These are phyloP conservation scores for Solanum aculeatissimum DNA, from an alignment of 305 asterid genomes.

Conservation along the genomic window DNA sequence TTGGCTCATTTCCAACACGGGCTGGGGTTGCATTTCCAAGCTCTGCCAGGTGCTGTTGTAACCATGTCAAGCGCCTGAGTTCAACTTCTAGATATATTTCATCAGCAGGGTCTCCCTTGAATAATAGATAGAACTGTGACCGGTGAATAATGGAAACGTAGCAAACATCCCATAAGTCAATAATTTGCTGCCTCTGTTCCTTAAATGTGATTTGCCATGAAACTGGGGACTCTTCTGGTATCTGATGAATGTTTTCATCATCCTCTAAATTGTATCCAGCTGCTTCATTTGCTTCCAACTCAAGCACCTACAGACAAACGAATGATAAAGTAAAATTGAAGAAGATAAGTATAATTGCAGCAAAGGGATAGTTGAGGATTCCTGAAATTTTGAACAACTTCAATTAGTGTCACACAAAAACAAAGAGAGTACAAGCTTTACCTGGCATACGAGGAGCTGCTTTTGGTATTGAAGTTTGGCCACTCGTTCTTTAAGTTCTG, in stretches of 20 bases:
- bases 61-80: conserved; percentile 88
- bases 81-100: conserved; percentile 94
- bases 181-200: conserved; percentile 83
- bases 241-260: conserved; percentile 29
- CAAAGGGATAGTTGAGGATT: background rate
- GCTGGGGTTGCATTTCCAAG: conserved; percentile 83
- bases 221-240: conserved; percentile 68
- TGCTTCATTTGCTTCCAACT: conserved; percentile 90
- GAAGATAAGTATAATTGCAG: background rate
- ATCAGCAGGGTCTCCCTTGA: conserved; percentile 87
- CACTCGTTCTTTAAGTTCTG: conserved; percentile 95
- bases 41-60: conserved; percentile 77
- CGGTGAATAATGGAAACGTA: conserved; percentile 84
- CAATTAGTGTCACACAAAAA: background rate
- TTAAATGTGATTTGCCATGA: conserved; percentile 58
- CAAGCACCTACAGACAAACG: conserved; percentile 56
- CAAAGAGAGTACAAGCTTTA: background rate
- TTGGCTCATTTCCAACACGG: conserved; percentile 52
- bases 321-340: background rate
- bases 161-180: conserved; percentile 91
- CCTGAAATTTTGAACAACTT: background rate
- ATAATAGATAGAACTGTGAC: conserved; percentile 80
- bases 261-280: conserved; percentile 77
- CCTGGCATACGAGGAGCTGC: conserved; percentile 99
- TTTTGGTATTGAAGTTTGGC: conserved; percentile 98